A percentile compares a stretch with the other conserved stretches of the same genome.
These are phyloP conservation scores for Escallonia rubra DNA, from an alignment of 129 eudicot genomes.

Conservation along the genomic window DNA sequence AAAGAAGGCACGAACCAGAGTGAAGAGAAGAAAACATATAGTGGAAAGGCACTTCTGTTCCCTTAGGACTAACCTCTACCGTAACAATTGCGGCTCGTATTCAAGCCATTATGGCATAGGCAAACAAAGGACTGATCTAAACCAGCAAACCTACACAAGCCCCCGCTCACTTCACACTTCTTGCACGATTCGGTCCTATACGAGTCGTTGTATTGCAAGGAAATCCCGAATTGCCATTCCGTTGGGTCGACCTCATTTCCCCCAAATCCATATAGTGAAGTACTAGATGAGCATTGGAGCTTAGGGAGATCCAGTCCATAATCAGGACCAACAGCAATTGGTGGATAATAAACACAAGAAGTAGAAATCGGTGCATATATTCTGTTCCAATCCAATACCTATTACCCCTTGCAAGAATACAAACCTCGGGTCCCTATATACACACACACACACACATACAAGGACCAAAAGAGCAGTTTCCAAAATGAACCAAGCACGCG, in stretches of 20 bases:
- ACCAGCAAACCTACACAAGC: slow-evolving; percentile 55
- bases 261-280: slow-evolving; percentile 66
- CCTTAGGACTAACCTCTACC: slow-evolving; percentile 57
- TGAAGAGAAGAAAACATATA: too few species aligned
- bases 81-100: slow-evolving; percentile 52
- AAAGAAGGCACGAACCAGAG: too few species aligned
- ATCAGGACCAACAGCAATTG: slow-evolving; percentile 33
- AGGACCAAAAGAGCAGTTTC: too few species aligned
- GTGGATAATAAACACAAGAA: slow-evolving; percentile 69
- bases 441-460: too few species aligned
- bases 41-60: too few species aligned
- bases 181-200: slow-evolving; percentile 50
- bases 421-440: too few species aligned
- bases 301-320: slow-evolving; percentile 57
- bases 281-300: slow-evolving; percentile 70
- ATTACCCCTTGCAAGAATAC: slow-evolving; percentile 66
- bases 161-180: slow-evolving; percentile 69
- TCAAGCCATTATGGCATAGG: slow-evolving; percentile 61
- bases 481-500: too few species aligned
- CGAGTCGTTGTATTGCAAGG: slow-evolving; percentile 50
- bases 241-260: slow-evolving; percentile 69
- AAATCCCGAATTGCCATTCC: slow-evolving; percentile 69
- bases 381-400: slow-evolving; percentile 63
- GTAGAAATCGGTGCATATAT: slow-evolving; percentile 50
- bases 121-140: slow-evolving; percentile 46